Evolutionary conservation across 2,329 filamentous ascomycete species (phyloP), one percentile per base, ranked within the genome.

Genomic region (Aureobasidium sp.): DNA sequence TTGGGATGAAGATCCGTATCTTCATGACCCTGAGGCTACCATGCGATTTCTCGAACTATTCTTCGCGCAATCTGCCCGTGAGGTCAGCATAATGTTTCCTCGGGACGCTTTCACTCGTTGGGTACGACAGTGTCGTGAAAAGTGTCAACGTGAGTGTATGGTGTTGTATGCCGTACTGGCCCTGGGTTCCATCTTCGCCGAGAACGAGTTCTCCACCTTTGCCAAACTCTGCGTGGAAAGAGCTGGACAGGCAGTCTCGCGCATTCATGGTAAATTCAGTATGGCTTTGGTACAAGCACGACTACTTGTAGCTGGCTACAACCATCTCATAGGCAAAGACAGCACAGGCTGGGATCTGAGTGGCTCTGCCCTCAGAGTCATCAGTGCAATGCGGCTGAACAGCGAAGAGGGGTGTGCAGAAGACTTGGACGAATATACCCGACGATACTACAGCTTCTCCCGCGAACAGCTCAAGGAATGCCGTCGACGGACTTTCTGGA

Each of bases 401-500:
- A 71, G 81, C 10, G 86, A 89, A 63, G 62, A 74, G 50, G 74
- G 74, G 8, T 66, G 64, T 52, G 29, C 27, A 11, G 58, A 61
- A 14, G 57, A 55, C 8, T 52, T 58, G 10, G 32, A 50, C 8
- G 56, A 57, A 49, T 58, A 55, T 17, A 16, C 53, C 6, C 24
- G 53, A 54, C 45, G 32, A 22, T 45, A 41, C 11, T 68, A 64
- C 44, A 59, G 53, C 2, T 53, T 68, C 17, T 61, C 61, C 3
- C 50, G 50, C 7, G 61, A 65, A 21, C 67, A 69, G 25, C 78
- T 83, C 59, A 76, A 78, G 21, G 86, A 90, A 67, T 84, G 83
- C 60, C 77, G 81, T 56, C 76, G 85, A 58, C 75, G 86, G 53
- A 88, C 84, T 0, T 84, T 88, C 62, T 90, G 85, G 85, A 79